These are phyloP conservation scores for Trapa incisa DNA, from an alignment of 345 rosid genomes.

Conservation along the genomic window DNA sequence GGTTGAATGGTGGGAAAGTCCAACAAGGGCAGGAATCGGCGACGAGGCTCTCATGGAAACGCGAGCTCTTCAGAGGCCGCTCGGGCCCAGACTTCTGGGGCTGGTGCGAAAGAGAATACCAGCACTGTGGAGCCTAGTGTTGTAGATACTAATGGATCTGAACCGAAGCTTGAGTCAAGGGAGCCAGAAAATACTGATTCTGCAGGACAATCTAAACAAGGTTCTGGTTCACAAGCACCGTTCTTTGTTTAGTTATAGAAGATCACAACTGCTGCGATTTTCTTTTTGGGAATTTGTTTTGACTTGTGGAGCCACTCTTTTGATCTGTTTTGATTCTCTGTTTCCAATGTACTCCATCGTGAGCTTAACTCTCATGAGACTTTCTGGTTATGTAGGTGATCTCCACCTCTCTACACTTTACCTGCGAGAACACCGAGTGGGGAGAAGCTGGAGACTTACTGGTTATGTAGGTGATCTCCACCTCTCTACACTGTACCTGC, in stretches of 20 bases:
- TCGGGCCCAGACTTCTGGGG: constrained; percentile 15
- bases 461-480: constrained; percentile 61
- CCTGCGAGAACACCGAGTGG: constrained; percentile 75
- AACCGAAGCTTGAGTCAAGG: constrained; percentile 19
- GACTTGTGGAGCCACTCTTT: neutral
- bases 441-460: constrained; percentile 55
- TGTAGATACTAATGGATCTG: constrained; percentile 32
- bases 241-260: neutral
- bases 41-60: constrained; percentile 25
- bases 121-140: constrained; percentile 18
- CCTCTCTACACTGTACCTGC: constrained; percentile 81
- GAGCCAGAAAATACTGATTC: constrained; percentile 30
- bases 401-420: constrained; percentile 71
- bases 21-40: constrained; percentile 57
- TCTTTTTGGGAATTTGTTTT: neutral
- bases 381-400: constrained; percentile 43
- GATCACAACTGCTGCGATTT: too few relatives aligned
- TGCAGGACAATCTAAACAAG: constrained; percentile 52
- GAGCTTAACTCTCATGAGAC: neutral
- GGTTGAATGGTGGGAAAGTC: constrained; percentile 84
- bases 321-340: neutral
- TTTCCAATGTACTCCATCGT: neutral
- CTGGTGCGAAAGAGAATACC: constrained; percentile 23
- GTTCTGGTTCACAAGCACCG: constrained; percentile 14
- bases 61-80: constrained; percentile 25